Conservation (phyloP, 169 alveolate species). For the Plasmodium chabaudi region DNA sequence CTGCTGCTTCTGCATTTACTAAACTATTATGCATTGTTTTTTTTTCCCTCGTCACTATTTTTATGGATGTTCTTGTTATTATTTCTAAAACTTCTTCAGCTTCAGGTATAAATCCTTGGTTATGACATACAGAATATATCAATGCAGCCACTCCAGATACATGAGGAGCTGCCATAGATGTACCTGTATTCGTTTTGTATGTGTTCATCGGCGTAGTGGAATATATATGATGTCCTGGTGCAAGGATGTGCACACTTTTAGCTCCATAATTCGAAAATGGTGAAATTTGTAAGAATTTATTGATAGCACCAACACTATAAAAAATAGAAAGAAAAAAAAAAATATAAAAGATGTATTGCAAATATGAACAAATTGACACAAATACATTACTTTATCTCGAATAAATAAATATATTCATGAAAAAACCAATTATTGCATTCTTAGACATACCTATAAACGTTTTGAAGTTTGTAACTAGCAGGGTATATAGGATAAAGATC, state of each 20-base stretch:
- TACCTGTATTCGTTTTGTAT: conserved; percentile 74
- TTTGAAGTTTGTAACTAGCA: conserved; percentile 33
- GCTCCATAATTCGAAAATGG: conserved; percentile 76
- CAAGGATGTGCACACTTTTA: conserved; percentile 70
- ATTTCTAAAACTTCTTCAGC: conserved; percentile 73
- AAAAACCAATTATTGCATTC: too few species aligned
- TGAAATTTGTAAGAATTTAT: conserved; percentile 59
- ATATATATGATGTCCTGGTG: conserved; percentile 79
- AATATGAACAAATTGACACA: background rate
- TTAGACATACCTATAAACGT: conserved; percentile 42
- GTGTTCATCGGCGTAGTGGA: conserved; percentile 71
- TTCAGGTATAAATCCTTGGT: conserved; percentile 35
- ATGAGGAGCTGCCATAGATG: conserved; percentile 81
- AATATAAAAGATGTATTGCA: background rate
- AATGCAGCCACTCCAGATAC: conserved; percentile 77
- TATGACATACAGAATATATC: conserved; percentile 69
- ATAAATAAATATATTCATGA: too few species aligned
- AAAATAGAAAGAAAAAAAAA: background rate
- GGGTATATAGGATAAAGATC: conserved; percentile 56
- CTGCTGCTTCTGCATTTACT: conserved; percentile 76
- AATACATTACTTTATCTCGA: too few species aligned
- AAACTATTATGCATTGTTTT: conserved; percentile 50
- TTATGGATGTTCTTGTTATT: conserved; percentile 46
- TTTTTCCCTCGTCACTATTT: conserved; percentile 8
- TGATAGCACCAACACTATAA: conserved; percentile 68